phyloP scores from a whole-genome alignment of 306 rosid species.

The Spatholobus suberectus region DNA sequence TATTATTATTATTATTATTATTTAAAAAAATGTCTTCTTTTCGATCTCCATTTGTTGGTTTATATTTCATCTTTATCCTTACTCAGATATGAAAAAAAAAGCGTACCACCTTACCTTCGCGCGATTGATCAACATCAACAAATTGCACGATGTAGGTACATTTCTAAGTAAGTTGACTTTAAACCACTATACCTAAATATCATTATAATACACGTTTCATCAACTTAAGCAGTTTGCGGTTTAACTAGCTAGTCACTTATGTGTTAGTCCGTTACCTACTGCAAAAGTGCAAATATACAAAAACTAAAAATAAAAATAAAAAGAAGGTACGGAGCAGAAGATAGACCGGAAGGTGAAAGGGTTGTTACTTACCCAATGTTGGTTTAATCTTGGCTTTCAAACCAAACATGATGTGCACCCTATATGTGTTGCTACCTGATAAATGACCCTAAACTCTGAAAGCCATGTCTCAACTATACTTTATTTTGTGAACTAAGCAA shows the following conservation, averaged over 20 bases:
- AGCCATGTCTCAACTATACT: slow-evolving; percentile 73
- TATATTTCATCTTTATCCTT: slow-evolving; percentile 20
- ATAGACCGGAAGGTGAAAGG: slow-evolving; percentile 27
- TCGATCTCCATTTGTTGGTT: neutral
- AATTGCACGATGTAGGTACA: slow-evolving; percentile 37
- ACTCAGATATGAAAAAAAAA: neutral
- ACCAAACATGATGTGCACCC: slow-evolving; percentile 52
- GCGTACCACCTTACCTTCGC: neutral
- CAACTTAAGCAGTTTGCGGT: neutral
- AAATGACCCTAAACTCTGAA: slow-evolving; percentile 66
- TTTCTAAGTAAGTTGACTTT: slow-evolving; percentile 44
- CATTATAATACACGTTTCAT: neutral
- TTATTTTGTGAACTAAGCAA: slow-evolving; percentile 58
- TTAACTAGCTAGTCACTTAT: neutral
- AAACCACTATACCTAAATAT: slow-evolving; percentile 27
- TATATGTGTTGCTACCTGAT: slow-evolving; percentile 48
- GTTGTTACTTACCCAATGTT: slow-evolving; percentile 57
- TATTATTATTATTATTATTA: neutral
- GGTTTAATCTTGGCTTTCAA: slow-evolving; percentile 67
- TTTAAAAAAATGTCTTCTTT: neutral
- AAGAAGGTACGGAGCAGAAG: neutral
- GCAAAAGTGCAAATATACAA: neutral
- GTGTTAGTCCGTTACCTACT: slow-evolving; percentile 38
- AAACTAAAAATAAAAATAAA: neutral
- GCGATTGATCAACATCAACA: slow-evolving; percentile 41